Percentiles rank a stretch among this genome's conserved stretches.
Conservation (phyloP, 108 stramenopile genomes). For the Schizochytrium sp. region DNA sequence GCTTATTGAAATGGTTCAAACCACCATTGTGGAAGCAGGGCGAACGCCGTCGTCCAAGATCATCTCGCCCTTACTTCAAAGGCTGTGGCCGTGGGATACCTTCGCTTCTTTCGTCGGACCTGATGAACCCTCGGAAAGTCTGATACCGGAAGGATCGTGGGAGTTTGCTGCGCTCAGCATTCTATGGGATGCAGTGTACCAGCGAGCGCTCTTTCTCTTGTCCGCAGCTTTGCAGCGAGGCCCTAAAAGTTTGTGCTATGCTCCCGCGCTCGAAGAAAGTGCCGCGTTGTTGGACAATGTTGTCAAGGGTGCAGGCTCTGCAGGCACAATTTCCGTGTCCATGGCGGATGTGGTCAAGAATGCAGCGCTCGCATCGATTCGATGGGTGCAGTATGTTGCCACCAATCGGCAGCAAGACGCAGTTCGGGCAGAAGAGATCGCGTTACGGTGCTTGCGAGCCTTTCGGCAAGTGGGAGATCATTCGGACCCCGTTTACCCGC, state of each 20-base stretch:
- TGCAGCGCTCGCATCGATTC: not conserved
- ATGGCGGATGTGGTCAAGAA: not conserved
- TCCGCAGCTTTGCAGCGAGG: not conserved
- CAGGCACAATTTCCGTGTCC: not conserved
- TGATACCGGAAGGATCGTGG: not conserved
- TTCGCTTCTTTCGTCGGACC: no score
- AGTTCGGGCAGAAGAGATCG: not conserved
- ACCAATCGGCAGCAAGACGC: not conserved
- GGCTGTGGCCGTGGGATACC: no score
- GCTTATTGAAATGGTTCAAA: no score
- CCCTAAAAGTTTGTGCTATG: no score
- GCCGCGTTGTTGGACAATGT: not conserved
- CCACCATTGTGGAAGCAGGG: no score
- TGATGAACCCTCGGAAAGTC: no score
- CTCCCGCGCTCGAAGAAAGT: not conserved
- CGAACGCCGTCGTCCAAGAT: no score
- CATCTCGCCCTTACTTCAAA: no score
- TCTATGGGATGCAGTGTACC: constrained; percentile 1
- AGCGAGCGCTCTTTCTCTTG: not conserved
- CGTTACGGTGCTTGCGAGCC: not conserved
- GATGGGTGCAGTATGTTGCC: not conserved
- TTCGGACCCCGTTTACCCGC: not conserved
- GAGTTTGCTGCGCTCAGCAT: not conserved
- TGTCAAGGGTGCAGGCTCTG: not conserved
- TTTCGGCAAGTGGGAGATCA: not conserved